Evolutionary conservation across 2,329 filamentous ascomycete genomes (phyloP), one percentile per base, ranked within the genome.

Genomic region (Camptophora hylomeconis): DNA sequence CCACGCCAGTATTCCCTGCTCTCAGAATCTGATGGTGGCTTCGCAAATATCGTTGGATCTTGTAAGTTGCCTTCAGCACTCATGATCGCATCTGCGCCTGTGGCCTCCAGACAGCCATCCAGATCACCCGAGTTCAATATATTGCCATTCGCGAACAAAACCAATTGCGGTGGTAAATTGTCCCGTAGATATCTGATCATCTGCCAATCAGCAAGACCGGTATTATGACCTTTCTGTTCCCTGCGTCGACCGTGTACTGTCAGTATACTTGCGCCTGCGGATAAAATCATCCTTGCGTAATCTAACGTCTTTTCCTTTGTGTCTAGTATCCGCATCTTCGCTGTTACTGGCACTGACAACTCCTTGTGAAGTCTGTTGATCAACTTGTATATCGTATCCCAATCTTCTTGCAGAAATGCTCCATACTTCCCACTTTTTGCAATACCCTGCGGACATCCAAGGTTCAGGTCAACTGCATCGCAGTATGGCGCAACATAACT

Each of bases 81-180:
- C 89, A 98, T 95, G 28, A 98, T 73, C 11, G 70, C 89, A 52
- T 98, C 89, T 2, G 77, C 87, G 1, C 86, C 84, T 1, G 89
- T 98, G 4, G 67, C 81, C 27, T 74, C 69, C 12, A 98, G 59
- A 47, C 87, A 95, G 12, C 60, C 60, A 28, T 77, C 69, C 7
- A 98, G 61, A 50, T 98, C 87, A 0, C 65, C 75, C 34, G 78
- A 67, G 50, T 81, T 78, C 34, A 98, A 60, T 19, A 94, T 77
- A 48, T 98, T 98, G 8, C 89, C 89, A 52, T 98, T 98, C 3
- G 89, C 89, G 50, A 98, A 95, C 3, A 98, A 72, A 14, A 98
- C 89, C 5, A 84, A 92, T 26, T 94, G 84, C 1, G 67, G 59
- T 0, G 87, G 87, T 17, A 98, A 58, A 37, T 77, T 79, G 7